These are phyloP conservation scores for Diutina pseudorugosa DNA, from an alignment of 1,139 yeast genomes.

Conservation along the genomic window DNA sequence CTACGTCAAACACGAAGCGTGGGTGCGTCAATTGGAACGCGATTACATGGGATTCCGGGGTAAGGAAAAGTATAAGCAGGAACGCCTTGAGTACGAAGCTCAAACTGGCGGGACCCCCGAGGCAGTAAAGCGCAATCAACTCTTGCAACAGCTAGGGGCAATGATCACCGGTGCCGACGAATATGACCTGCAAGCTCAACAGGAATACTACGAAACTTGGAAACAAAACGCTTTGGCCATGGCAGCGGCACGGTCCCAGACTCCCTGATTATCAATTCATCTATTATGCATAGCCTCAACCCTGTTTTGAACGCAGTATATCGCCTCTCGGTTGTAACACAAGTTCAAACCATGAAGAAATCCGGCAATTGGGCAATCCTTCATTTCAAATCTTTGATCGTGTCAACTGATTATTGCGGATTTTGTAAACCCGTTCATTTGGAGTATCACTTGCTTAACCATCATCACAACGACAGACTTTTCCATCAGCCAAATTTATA, in stretches of 20 bases:
- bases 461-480: no score
- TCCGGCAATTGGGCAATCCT: no score
- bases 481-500: no score
- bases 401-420: no score
- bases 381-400: no score
- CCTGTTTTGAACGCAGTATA: no score
- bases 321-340: no score
- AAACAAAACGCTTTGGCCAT: background rate
- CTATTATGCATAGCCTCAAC: no score
- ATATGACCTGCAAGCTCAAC: background rate
- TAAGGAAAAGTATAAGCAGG: background rate
- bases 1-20: constrained; percentile 39
- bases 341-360: no score
- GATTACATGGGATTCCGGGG: constrained; percentile 14
- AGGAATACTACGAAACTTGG: background rate
- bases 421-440: no score
- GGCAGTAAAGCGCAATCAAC: background rate
- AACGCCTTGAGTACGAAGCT: background rate
- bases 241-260: background rate
- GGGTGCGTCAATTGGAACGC: constrained; percentile 38
- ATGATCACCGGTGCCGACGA: background rate
- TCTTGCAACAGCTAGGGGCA: background rate
- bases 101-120: background rate
- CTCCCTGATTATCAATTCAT: background rate
- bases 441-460: no score